Base-by-base conservation (phyloP, 768 basidiomycete species). In the Saitozyma podzolica region DNA sequence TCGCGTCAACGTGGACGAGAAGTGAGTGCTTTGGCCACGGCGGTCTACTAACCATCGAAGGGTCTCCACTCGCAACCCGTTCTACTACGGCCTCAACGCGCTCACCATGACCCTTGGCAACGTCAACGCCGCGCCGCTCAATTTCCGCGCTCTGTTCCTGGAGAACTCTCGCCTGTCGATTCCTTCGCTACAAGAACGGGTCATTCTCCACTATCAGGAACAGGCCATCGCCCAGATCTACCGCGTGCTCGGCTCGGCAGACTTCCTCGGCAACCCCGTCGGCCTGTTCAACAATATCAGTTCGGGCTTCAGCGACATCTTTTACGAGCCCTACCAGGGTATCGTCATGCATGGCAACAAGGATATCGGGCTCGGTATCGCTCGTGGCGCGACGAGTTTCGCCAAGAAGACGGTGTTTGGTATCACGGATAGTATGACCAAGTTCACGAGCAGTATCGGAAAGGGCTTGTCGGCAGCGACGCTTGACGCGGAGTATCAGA, bases 371-470 rank as follows among this genome's bases (percentile, higher is more conserved):
- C 88, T 92, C 62, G 92, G 94, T 19, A 91, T 97, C 61, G 94
- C 94, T 47, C 70, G 94, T 89, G 96, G 96, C 50, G 95, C 95
- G 0, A 92, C 94, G 8, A 97, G 93, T 76, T 94, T 99, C 69
- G 90, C 97, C 58, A 98, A 98, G 83, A 99, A 99, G 82, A 96
- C 95, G 0, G 91, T 98, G 8, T 99, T 98, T 71, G 96, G 96
- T 43, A 78, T 99, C 49, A 90, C 90, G 41, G 95, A 99, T 74
- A 95, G 92, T 75, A 83, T 99, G 76, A 94, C 94, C n/a, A 98
- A 97, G 80, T 89, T 99, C 74, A 98, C 96, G 1, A 91, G 93
- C 66, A 96, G 92, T 77, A 87, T 99, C 64, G 92, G 95, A 49
- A 99, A 99, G 84, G 93, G 95, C 61, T 81, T 99, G 41, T 96